Evolutionary conservation across 1,284 basidiomycete species (phyloP).

Genomic region (Rhizoctonia solani): DNA sequence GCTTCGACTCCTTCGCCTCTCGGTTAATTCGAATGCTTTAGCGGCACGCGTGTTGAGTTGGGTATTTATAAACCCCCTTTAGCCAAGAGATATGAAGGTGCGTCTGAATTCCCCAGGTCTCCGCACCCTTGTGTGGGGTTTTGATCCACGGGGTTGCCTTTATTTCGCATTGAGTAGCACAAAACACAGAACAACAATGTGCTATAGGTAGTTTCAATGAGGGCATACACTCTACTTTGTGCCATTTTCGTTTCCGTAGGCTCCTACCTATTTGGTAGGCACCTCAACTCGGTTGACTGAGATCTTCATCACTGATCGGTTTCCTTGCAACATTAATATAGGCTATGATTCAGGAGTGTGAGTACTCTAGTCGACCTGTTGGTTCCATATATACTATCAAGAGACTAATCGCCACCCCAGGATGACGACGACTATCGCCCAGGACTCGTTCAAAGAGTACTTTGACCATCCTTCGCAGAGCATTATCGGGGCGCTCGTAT

Average conservation of each 20-base stretch:
- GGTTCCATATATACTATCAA: background rate
- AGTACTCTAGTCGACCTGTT: background rate
- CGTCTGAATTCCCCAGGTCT: background rate
- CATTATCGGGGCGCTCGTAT: conserved; percentile 14
- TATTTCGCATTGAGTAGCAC: too few species aligned
- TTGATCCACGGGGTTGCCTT: too few species aligned
- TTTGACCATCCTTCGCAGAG: conserved; percentile 12
- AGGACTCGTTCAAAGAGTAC: conserved; percentile 26
- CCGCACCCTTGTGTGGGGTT: too few species aligned
- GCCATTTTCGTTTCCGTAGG: conserved; percentile 27
- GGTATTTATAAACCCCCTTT: background rate
- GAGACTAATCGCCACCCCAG: background rate
- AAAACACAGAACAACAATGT: background rate
- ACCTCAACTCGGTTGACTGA: background rate
- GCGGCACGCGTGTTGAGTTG: background rate
- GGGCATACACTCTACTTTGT: conserved; percentile 14
- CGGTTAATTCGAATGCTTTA: background rate
- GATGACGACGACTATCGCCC: conserved; percentile 22
- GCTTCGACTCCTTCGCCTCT: background rate
- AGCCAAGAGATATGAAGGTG: background rate
- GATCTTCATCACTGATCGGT: too few species aligned
- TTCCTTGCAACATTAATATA: background rate
- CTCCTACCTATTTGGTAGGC: conserved; percentile 16
- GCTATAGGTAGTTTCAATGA: background rate
- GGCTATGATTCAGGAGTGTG: conserved; percentile 28